These are phyloP conservation scores for Prunus davidiana DNA, from an alignment of 306 rosid species.

Conservation along the genomic window DNA sequence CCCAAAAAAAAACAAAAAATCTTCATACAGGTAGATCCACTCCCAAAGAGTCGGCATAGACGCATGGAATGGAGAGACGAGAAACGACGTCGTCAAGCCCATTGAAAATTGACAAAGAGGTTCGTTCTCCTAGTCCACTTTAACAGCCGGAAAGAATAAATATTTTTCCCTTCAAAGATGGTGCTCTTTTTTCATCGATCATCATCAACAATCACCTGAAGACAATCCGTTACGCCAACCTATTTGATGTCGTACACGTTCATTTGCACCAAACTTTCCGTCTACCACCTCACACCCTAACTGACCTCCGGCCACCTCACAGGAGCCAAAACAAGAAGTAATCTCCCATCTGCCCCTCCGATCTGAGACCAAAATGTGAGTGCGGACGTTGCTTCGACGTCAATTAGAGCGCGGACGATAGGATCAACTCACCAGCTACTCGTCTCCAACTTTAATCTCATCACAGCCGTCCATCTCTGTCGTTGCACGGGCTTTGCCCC, in stretches of 20 bases:
- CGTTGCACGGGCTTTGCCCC: not conserved
- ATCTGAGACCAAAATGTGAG: not conserved
- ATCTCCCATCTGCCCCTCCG: not conserved
- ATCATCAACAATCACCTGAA: not conserved
- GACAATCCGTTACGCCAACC: not conserved
- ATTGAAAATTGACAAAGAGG: not conserved
- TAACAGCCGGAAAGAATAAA: not conserved
- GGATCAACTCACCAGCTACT: not conserved
- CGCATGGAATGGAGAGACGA: no score
- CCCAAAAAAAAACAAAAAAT: rapidly evolving
- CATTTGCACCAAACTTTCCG: not conserved
- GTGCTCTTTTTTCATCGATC: not conserved
- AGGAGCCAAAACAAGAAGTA: not conserved
- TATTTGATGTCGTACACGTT: not conserved
- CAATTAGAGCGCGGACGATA: not conserved
- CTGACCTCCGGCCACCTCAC: not conserved
- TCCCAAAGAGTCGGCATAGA: not conserved
- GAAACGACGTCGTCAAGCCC: not conserved
- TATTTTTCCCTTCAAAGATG: not conserved
- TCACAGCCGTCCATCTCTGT: constrained; percentile 9
- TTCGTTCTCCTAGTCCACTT: not conserved
- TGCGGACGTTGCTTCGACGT: not conserved
- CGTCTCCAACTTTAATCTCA: not conserved
- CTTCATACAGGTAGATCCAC: not conserved
- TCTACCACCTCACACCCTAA: not conserved